Evolutionary conservation across 371 early-diverging fungal species (phyloP).

Genomic region (Mortierella sp.): DNA sequence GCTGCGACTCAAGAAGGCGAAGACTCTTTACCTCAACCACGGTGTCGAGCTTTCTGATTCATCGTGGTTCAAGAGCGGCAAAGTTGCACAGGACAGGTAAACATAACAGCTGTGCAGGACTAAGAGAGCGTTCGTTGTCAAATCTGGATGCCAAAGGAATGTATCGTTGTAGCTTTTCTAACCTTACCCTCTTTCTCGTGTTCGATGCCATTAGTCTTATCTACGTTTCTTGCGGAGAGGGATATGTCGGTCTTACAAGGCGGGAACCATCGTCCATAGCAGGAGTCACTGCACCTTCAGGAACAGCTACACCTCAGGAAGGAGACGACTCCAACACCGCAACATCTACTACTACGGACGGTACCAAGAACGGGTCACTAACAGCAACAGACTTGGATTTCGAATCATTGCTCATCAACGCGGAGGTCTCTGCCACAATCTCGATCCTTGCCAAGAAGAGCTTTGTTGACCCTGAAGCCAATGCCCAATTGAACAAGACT

Average conservation of each 20-base stretch:
- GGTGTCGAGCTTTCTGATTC: constrained; percentile 47
- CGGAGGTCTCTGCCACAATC: constrained; percentile 49
- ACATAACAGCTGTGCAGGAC: neutral
- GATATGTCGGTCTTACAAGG: constrained; percentile 41
- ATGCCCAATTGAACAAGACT: constrained; percentile 58
- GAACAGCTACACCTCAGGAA: neutral
- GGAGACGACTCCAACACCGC: neutral
- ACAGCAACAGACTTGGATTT: constrained; percentile 3
- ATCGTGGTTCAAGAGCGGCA: constrained; percentile 27
- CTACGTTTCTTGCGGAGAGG: constrained; percentile 49
- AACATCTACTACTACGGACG: neutral
- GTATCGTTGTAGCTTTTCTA: neutral
- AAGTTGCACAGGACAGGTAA: constrained; percentile 53
- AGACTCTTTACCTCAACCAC: constrained; percentile 44
- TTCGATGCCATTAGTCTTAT: constrained; percentile 20
- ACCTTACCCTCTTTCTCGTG: neutral
- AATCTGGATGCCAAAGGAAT: too few species aligned
- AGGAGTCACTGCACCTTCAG: neutral
- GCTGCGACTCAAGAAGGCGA: constrained; percentile 61
- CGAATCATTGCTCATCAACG: constrained; percentile 13
- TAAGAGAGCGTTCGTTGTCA: too few species aligned
- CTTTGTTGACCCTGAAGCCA: constrained; percentile 60
- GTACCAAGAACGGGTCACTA: neutral
- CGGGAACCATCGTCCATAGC: constrained; percentile 1
- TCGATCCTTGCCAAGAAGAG: constrained; percentile 56